Conservation (phyloP, 257 asterid species). For the Mitragyna speciosa region DNA sequence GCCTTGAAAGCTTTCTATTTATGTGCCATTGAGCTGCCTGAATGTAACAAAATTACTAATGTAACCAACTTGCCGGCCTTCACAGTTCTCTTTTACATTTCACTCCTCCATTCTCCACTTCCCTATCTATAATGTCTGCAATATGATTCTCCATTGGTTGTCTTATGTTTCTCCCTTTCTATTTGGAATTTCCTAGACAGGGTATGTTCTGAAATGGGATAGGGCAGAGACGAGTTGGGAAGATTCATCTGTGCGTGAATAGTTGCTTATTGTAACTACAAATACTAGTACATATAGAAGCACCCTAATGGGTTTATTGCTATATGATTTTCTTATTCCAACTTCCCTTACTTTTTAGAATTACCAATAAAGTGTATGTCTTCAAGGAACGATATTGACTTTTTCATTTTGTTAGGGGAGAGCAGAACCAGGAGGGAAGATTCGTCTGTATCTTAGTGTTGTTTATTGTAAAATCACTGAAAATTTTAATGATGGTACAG, state of each 20-base stretch:
- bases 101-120: not conserved
- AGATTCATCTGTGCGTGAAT: not conserved
- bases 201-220: not conserved
- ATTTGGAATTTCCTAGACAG: not conserved
- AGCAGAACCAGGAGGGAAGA: not conserved
- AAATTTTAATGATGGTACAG: not conserved
- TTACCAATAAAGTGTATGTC: not conserved
- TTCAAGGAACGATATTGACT: not conserved
- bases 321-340: not conserved
- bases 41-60: not conserved
- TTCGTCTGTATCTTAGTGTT: not conserved
- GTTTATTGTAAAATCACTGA: not conserved
- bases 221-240: not conserved
- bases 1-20: not conserved
- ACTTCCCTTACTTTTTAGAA: not conserved
- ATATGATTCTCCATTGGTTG: not conserved
- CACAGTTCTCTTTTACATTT: not conserved
- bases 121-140: not conserved
- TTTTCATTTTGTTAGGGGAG: not conserved
- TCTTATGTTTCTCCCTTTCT: not conserved
- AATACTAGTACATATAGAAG: too few relatives aligned
- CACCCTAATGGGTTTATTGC: not conserved
- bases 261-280: not conserved
- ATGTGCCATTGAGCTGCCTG: not conserved
- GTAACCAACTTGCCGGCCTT: not conserved